Base-by-base conservation (phyloP, 768 basidiomycete genomes). In the Pholiota microspora region DNA sequence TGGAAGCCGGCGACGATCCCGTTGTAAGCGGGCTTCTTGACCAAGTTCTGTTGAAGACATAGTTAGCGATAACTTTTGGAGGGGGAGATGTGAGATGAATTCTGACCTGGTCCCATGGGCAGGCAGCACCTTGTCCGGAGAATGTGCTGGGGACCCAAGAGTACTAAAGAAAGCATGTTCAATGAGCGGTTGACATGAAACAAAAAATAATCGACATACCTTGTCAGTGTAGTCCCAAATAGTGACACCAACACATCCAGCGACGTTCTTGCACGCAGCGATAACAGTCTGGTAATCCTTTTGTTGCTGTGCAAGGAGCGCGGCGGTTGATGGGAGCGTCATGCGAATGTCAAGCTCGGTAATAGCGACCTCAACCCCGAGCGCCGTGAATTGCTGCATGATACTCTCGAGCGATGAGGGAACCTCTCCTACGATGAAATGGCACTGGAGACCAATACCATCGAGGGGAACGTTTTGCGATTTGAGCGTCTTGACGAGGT, bases 301-400 rank as follows among this genome's bases (percentile, higher is more conserved):
- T 60, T 77, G 71, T 62, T 87, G 84, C 62, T 85, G 82, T 29
- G 68, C 71, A 27, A 81, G 71, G 29, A 77, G 69, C 0, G 76
- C 77, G 9, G 66, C 58, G 1, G 81, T 82, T 8, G 70, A 74
- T 13, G 83, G 84, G 9, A 81, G 69, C 6, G 73, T 74, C 73
- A 85, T 83, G 49, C 85, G 75, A 59, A 82, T 82, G 62, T 88
- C 85, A 45, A 88, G 76, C 64, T 86, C 86, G 2, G 85, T 88
- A 58, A 86, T 79, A 7, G 84, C 85, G 24, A 86, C 81, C 60
- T 87, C 85, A 38, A 88, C 70, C 3, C 86, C 84, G 23, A 86
- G 77, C 8, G 77, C 77, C 8, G 79, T 76, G 63, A 87, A 80
- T 48, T 76, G 71, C 57, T 77, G 64, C 53, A 85, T 69, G 55